Percentiles rank a stretch among this genome's conserved stretches.
phyloP scores from a whole-genome alignment of 495 filamentous ascomycete species.

The Penicillium coprophilum region DNA sequence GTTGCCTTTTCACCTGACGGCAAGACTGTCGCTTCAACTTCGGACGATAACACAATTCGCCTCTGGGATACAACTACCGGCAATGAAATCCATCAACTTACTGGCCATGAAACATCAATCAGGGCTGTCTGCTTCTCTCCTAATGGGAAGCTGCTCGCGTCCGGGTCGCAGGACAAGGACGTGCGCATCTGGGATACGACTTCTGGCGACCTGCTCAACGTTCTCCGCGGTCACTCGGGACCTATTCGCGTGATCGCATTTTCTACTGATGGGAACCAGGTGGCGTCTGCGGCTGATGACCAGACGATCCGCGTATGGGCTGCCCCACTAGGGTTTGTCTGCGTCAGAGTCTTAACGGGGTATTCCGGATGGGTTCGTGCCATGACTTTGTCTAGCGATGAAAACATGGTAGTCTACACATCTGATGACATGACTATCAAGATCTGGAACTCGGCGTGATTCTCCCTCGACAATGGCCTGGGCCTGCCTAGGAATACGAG shows the following conservation, averaged over 20 bases:
- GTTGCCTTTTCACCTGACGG: conserved; percentile 25
- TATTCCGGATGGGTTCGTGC: conserved; percentile 12
- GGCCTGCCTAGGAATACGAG: neutral
- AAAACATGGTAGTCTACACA: conserved; percentile 5
- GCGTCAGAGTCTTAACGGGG: conserved; percentile 4
- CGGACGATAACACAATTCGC: conserved; percentile 18
- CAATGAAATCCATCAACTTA: neutral
- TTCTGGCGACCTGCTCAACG: conserved; percentile 6
- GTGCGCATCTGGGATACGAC: conserved; percentile 21
- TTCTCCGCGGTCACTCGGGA: conserved; percentile 7
- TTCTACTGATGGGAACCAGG: neutral
- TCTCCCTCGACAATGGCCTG: neutral
- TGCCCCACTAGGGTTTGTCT: neutral
- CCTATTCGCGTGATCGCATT: conserved; percentile 7
- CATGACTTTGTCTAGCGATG: conserved; percentile 3
- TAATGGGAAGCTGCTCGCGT: conserved; percentile 19
- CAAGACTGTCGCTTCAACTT: conserved; percentile 14
- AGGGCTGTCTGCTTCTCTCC: conserved; percentile 14
- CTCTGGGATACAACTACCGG: conserved; percentile 21
- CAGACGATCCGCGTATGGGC: conserved; percentile 11
- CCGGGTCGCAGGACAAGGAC: conserved; percentile 16
- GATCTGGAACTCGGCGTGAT: conserved; percentile 9
- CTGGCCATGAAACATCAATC: conserved; percentile 4
- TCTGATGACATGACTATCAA: conserved; percentile 16
- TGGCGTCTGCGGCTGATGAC: conserved; percentile 10